phyloP scores from a whole-genome alignment of 805 yeast genomes.

The Candida maltosa region DNA sequence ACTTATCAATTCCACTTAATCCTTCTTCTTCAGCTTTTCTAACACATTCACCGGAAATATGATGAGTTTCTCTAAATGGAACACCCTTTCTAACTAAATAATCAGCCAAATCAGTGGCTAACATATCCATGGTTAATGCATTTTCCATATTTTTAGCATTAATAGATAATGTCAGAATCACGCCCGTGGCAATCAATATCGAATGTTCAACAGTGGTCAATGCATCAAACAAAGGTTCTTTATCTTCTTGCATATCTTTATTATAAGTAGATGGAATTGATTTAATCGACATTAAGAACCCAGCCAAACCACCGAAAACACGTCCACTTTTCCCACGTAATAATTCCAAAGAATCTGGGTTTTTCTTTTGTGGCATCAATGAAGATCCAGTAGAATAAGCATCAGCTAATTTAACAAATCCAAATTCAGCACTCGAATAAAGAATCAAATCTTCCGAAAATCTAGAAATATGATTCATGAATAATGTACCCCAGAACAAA shows the following conservation, averaged over 20 bases:
- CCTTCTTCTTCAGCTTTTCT: conserved; percentile 78
- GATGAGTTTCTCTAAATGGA: conserved; percentile 98
- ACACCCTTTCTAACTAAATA: conserved; percentile 96
- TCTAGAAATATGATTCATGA: conserved; percentile 94
- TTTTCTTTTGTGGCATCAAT: conserved; percentile 98
- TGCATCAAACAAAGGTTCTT: conserved; percentile 95
- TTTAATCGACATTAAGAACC: conserved; percentile 93
- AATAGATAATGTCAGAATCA: conserved; percentile 79
- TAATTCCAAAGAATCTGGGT: conserved; percentile 93
- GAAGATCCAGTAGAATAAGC: conserved; percentile 99
- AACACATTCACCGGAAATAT: conserved; percentile 97
- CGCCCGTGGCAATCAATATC: conserved; percentile 92
- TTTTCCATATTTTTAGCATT: conserved; percentile 73
- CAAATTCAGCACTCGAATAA: conserved; percentile 97
- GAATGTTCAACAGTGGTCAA: conserved; percentile 91
- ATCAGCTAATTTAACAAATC: conserved; percentile 88
- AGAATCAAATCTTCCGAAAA: conserved; percentile 92
- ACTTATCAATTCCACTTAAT: conserved; percentile 81
- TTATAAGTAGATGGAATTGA: conserved; percentile 98
- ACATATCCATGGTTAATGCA: conserved; percentile 97
- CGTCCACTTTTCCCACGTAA: conserved; percentile 97
- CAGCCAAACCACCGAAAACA: conserved; percentile 91
- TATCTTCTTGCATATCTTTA: conserved; percentile 98
- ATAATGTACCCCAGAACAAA: conserved; percentile 90
- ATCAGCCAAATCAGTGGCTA: conserved; percentile 98